phyloP scores from a whole-genome alignment of 208 protist genomes.

The Trichomonas tenax region DNA sequence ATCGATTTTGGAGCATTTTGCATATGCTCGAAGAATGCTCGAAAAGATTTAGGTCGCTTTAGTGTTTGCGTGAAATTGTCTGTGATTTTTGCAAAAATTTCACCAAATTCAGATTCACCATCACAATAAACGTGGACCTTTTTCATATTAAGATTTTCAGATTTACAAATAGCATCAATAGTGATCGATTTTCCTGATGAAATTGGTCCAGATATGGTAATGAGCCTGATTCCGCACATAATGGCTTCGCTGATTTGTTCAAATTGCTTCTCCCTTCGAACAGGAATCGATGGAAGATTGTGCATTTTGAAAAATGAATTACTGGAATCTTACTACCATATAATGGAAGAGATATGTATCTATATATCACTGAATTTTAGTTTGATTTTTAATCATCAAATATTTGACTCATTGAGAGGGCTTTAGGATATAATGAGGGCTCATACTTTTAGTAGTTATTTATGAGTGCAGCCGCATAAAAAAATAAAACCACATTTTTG shows the following conservation, averaged over 20 bases:
- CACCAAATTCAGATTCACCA: not conserved
- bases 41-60: not conserved
- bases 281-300: not conserved
- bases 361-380: too few species aligned
- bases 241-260: not conserved
- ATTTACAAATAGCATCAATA: not conserved
- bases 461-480: too few species aligned
- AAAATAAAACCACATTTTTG: too few species aligned
- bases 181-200: conserved; percentile 9
- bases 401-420: too few species aligned
- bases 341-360: too few species aligned
- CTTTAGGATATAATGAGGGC: too few species aligned
- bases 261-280: not conserved
- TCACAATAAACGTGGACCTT: not conserved
- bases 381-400: too few species aligned
- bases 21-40: not conserved
- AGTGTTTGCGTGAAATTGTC: not conserved
- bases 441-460: too few species aligned
- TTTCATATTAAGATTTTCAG: not conserved
- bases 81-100: not conserved
- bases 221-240: not conserved
- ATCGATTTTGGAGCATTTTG: not conserved
- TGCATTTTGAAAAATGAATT: not conserved
- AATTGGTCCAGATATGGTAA: not conserved
- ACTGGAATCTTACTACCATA: too few species aligned